Evolutionary conservation across 768 basidiomycete genomes (phyloP).

Genomic region (Tulasnella sp.): DNA sequence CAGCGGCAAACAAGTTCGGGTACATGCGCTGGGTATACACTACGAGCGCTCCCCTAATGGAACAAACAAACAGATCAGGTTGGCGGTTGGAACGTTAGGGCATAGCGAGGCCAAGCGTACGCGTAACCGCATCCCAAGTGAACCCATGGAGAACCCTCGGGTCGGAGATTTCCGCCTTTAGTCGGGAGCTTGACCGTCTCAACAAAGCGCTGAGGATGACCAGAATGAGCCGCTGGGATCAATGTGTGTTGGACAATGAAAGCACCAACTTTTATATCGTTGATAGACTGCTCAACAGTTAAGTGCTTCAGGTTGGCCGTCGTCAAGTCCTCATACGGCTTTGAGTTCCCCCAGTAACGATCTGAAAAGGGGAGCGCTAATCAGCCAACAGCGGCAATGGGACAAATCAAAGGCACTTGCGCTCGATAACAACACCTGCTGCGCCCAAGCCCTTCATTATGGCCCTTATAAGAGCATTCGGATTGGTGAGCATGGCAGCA

Average conservation of each 20-base stretch:
- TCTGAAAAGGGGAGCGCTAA: not conserved
- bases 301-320: constrained; percentile 18
- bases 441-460: constrained; percentile 14
- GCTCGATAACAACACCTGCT: constrained; percentile 27
- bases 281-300: constrained; percentile 1
- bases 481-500: not conserved
- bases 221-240: too few relatives aligned
- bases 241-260: not conserved
- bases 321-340: constrained; percentile 4
- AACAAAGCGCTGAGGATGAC: constrained; percentile 13
- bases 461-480: not conserved
- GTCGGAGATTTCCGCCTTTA: too few relatives aligned
- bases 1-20: constrained; percentile 22
- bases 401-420: not conserved
- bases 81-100: not conserved
- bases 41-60: constrained; percentile 11
- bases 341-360: constrained; percentile 24
- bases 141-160: not conserved
- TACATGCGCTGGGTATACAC: constrained; percentile 21
- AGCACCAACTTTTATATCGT: constrained; percentile 1
- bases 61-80: not conserved
- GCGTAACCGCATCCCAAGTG: constrained; percentile 22
- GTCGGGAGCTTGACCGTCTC: too few relatives aligned
- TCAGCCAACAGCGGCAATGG: not conserved
- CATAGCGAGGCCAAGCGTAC: not conserved